Evolutionary conservation across 2,329 filamentous ascomycete genomes (phyloP).

Genomic region (Hypoxylon sp.): DNA sequence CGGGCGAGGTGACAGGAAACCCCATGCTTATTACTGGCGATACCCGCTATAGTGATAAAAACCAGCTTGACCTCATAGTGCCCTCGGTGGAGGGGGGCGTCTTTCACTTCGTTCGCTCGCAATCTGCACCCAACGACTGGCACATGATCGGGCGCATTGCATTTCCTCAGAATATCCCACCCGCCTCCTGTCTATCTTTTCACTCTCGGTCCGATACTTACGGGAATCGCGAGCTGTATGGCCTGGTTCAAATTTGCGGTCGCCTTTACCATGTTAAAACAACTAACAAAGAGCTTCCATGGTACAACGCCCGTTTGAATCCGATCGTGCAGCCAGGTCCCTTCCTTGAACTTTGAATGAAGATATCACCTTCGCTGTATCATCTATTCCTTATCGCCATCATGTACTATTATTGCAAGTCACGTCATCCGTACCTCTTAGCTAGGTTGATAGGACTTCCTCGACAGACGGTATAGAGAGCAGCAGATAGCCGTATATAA

Average conservation of each 20-base stretch:
- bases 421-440: slow-evolving; percentile 22
- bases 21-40: slow-evolving; percentile 30
- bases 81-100: slow-evolving; percentile 44
- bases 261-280: slow-evolving; percentile 39
- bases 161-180: slow-evolving; percentile 38
- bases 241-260: slow-evolving; percentile 39
- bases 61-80: slow-evolving; percentile 43
- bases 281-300: slow-evolving; percentile 25
- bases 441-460: slow-evolving; percentile 21
- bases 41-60: neutral
- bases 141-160: slow-evolving; percentile 44
- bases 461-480: slow-evolving; percentile 13
- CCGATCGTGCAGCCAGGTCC: slow-evolving; percentile 38
- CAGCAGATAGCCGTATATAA: slow-evolving; percentile 13
- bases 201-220: neutral
- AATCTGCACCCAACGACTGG: slow-evolving; percentile 43
- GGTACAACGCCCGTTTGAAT: slow-evolving; percentile 28
- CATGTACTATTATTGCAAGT: slow-evolving; percentile 27
- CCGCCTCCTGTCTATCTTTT: slow-evolving; percentile 42
- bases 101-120: slow-evolving; percentile 43
- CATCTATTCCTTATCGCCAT: slow-evolving; percentile 19
- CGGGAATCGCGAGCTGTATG: slow-evolving; percentile 19
- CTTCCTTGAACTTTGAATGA: slow-evolving; percentile 34
- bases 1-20: slow-evolving; percentile 46
- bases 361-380: slow-evolving; percentile 16